These are phyloP conservation scores for Panicum miliaceum DNA, from an alignment of 176 grass and related monocot species.

Conservation along the genomic window DNA sequence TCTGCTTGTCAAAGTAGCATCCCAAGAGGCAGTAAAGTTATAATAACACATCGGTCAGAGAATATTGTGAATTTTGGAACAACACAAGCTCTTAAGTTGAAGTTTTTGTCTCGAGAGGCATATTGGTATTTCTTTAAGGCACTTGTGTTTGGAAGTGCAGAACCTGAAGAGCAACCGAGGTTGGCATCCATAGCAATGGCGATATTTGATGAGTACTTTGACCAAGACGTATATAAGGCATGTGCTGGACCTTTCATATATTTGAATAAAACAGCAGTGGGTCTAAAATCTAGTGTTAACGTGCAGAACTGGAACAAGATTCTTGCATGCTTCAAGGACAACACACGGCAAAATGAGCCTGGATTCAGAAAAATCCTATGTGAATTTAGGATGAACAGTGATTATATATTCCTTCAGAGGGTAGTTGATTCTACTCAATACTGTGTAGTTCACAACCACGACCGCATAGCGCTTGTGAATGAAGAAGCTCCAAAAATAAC, in stretches of 20 bases:
- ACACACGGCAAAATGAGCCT: background rate
- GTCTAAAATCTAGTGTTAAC: background rate
- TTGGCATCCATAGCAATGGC: background rate
- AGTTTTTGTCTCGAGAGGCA: background rate
- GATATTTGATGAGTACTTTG: slow-evolving; percentile 23
- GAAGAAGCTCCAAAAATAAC: background rate
- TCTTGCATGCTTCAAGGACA: background rate
- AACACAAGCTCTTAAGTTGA: background rate
- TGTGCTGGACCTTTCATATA: background rate
- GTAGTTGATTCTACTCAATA: background rate
- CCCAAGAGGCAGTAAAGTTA: background rate
- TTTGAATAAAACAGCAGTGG: background rate
- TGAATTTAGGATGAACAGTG: background rate
- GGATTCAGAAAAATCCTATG: background rate
- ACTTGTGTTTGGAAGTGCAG: background rate
- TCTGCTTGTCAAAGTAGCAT: background rate
- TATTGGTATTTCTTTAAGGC: slow-evolving; percentile 1
- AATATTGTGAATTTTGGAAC: background rate
- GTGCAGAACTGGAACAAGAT: background rate
- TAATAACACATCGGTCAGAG: slow-evolving; percentile 14
- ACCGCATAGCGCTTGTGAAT: background rate
- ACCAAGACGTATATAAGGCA: background rate
- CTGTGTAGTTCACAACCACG: background rate
- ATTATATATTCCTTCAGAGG: background rate
- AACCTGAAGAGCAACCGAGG: background rate